These are phyloP conservation scores for Ceratobasidium sp. DNA, from an alignment of 1,284 basidiomycete genomes.

Conservation along the genomic window DNA sequence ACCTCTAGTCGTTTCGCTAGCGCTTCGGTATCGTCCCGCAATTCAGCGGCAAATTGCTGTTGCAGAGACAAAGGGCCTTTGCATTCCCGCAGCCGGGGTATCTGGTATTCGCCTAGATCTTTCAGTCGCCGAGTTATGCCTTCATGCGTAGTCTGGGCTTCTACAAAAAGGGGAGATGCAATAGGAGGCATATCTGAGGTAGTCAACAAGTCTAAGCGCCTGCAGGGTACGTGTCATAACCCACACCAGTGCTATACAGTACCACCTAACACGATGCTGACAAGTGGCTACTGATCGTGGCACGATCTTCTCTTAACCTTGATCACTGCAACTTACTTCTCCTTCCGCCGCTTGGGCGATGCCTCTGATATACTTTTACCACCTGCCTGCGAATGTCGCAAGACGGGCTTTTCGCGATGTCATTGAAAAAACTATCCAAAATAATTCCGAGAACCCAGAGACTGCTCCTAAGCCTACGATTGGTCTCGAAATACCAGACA, in stretches of 20 bases:
- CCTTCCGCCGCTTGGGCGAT: background rate
- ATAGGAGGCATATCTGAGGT: conserved; percentile 14
- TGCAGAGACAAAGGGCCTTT: conserved; percentile 69
- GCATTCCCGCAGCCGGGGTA: conserved; percentile 73
- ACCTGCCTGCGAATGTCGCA: conserved; percentile 20
- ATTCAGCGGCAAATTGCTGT: conserved; percentile 72
- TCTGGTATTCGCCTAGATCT: conserved; percentile 72
- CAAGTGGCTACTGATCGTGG: background rate
- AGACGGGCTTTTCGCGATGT: conserved; percentile 23
- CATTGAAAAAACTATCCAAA: conserved; percentile 4
- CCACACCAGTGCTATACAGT: background rate
- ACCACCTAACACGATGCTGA: background rate
- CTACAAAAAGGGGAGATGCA: conserved; percentile 12
- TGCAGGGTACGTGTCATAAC: conserved; percentile 28
- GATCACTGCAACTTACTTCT: background rate
- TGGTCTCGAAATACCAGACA: background rate
- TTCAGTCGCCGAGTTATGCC: conserved; percentile 55
- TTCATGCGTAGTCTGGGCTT: conserved; percentile 22
- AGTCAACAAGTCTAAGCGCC: background rate
- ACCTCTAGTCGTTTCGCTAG: conserved; percentile 75
- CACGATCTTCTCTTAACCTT: conserved; percentile 24
- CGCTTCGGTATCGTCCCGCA: conserved; percentile 73
- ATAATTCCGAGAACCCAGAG: background rate
- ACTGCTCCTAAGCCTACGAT: background rate
- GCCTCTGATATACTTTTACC: background rate